Conservation (phyloP, 257 asterid genomes). For the Paraleonurus japonicus region DNA sequence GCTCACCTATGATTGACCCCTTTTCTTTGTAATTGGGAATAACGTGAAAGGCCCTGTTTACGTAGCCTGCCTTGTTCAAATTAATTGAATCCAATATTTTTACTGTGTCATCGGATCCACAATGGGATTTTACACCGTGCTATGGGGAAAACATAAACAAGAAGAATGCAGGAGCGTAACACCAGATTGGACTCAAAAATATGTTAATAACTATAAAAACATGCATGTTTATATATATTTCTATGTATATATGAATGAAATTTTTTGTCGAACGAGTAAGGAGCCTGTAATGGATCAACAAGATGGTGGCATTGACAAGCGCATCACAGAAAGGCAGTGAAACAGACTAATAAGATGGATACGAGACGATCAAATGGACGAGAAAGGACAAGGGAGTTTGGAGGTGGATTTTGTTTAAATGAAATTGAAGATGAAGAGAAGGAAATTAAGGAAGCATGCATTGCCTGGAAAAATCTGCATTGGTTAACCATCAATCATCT, state of each 20-base stretch:
- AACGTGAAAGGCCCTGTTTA: too few species aligned
- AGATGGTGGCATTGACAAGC: slow-evolving; percentile 16
- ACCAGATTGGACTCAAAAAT: too few species aligned
- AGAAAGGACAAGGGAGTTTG: slow-evolving; percentile 42
- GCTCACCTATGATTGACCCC: too few species aligned
- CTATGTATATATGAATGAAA: too few species aligned
- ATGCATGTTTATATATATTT: too few species aligned
- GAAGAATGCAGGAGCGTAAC: neutral
- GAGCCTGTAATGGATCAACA: slow-evolving; percentile 30
- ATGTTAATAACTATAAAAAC: too few species aligned
- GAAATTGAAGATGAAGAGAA: slow-evolving; percentile 50
- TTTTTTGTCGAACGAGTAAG: too few species aligned
- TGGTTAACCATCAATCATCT: neutral
- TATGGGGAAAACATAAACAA: slow-evolving; percentile 38
- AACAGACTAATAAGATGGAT: slow-evolving; percentile 4
- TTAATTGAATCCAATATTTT: too few species aligned
- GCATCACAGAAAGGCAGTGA: slow-evolving; percentile 11
- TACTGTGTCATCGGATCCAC: slow-evolving; percentile 35
- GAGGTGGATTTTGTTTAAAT: slow-evolving; percentile 83
- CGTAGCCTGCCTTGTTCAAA: too few species aligned
- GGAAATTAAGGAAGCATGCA: neutral
- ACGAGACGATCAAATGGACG: slow-evolving; percentile 18
- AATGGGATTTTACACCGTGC: slow-evolving; percentile 31
- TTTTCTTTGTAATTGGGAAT: too few species aligned
- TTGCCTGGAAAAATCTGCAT: neutral